These are phyloP conservation scores for Lentinus brumalis DNA, from an alignment of 768 basidiomycete genomes.

Conservation along the genomic window DNA sequence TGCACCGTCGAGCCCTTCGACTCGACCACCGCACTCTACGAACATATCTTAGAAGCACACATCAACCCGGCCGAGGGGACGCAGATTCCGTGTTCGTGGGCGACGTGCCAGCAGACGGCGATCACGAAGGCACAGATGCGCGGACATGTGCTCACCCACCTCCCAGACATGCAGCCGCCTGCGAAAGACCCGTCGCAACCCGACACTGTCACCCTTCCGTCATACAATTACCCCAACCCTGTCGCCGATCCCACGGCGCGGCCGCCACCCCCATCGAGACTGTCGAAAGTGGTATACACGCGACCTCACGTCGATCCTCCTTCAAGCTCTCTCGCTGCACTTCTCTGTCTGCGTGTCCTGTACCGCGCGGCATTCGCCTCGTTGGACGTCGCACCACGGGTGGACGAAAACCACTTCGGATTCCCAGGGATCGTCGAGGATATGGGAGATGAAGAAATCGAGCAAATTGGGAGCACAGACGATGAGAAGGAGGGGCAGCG, in stretches of 20 bases:
- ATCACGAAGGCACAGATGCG: slow-evolving; percentile 55
- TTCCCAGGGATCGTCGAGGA: slow-evolving; percentile 78
- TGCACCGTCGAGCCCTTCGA: slow-evolving; percentile 51
- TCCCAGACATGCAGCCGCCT: slow-evolving; percentile 59
- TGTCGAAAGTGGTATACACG: slow-evolving; percentile 58
- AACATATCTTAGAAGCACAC: slow-evolving; percentile 65
- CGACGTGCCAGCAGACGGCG: slow-evolving; percentile 54
- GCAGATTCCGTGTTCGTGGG: slow-evolving; percentile 69
- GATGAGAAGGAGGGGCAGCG: slow-evolving; percentile 69
- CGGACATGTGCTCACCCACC: slow-evolving; percentile 75
- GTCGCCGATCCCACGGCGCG: slow-evolving; percentile 64
- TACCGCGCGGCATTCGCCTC: slow-evolving; percentile 81
- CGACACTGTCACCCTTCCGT: slow-evolving; percentile 70
- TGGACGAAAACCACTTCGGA: slow-evolving; percentile 85
- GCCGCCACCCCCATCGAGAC: slow-evolving; percentile 70
- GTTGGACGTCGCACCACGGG: slow-evolving; percentile 64
- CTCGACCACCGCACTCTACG: slow-evolving; percentile 66
- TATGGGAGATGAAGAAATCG: slow-evolving; percentile 66
- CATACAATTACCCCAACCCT: slow-evolving; percentile 56
- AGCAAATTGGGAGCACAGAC: slow-evolving; percentile 31
- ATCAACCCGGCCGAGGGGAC: slow-evolving; percentile 45
- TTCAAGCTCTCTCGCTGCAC: slow-evolving; percentile 73
- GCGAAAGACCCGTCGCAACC: slow-evolving; percentile 70
- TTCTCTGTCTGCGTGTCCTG: slow-evolving; percentile 81
- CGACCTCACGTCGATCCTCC: slow-evolving; percentile 65